Percentiles rank a stretch among this genome's conserved stretches.
Evolutionary conservation across 148 eudicot species (phyloP).

Genomic region (Camellia japonica): DNA sequence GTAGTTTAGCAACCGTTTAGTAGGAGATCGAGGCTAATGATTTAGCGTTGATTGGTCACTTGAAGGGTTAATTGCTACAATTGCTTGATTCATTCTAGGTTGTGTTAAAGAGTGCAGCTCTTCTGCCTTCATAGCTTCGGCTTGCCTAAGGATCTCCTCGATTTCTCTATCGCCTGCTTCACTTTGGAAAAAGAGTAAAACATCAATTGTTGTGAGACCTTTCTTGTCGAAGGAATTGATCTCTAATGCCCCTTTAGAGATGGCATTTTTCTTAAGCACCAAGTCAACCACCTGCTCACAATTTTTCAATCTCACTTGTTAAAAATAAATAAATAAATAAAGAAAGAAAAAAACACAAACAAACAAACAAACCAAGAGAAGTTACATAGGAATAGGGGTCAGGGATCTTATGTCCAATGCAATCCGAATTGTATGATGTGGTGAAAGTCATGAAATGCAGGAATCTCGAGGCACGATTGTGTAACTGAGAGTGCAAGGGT

Average conservation of each 20-base stretch:
- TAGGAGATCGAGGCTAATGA: background rate
- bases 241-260: slow-evolving; percentile 18
- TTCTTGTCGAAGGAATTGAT: slow-evolving; percentile 40
- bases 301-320: too few relatives aligned
- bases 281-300: slow-evolving; percentile 39
- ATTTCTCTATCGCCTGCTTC: slow-evolving; percentile 58
- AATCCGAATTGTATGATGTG: too few relatives aligned
- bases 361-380: too few relatives aligned
- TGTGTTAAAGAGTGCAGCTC: background rate
- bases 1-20: slow-evolving; percentile 22
- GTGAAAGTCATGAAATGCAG: too few relatives aligned
- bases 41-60: background rate
- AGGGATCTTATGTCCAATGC: too few relatives aligned
- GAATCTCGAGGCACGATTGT: too few relatives aligned
- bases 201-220: slow-evolving; percentile 47
- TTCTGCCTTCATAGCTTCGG: slow-evolving; percentile 30
- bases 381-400: too few relatives aligned
- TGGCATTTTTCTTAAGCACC: slow-evolving; percentile 16
- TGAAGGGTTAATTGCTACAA: background rate
- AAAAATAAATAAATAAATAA: too few relatives aligned
- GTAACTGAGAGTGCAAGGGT: too few relatives aligned
- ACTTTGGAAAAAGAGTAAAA: slow-evolving; percentile 33
- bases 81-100: too few relatives aligned
- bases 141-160: slow-evolving; percentile 30
- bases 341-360: too few relatives aligned